A percentile compares a stretch with the other conserved stretches of the same genome.
These are phyloP conservation scores for Podaxis sp. DNA, from an alignment of 768 basidiomycete genomes.

Conservation along the genomic window DNA sequence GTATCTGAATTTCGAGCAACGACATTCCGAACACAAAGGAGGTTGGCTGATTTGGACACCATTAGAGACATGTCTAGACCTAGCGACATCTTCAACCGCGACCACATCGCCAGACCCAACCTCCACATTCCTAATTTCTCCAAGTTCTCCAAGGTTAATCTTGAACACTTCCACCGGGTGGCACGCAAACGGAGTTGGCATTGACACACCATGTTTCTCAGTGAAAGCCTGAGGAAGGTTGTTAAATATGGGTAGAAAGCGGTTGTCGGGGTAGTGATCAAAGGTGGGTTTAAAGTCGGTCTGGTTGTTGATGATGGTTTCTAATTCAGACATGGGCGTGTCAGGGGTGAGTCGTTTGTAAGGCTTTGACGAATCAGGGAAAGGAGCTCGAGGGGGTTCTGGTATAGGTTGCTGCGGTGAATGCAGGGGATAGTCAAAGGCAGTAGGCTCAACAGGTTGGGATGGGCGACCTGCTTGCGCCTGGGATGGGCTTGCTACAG, in stretches of 20 bases:
- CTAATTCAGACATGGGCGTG: neutral
- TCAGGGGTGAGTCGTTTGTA: neutral
- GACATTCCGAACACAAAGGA: neutral
- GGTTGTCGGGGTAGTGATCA: neutral
- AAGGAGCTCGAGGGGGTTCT: neutral
- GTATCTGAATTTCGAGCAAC: neutral
- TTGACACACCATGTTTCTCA: neutral
- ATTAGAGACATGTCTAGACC: neutral
- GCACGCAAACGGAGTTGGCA: neutral
- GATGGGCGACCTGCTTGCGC: neutral
- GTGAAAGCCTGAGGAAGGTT: neutral
- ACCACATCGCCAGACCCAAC: neutral
- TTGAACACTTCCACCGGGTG: neutral
- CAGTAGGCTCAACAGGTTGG: neutral
- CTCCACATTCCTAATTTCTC: neutral
- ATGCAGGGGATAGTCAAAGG: neutral
- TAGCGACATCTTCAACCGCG: neutral
- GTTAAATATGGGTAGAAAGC: neutral
- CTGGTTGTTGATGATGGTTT: neutral
- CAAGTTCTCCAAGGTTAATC: no score
- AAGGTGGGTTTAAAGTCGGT: neutral
- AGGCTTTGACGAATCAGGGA: neutral
- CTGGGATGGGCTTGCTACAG: neutral
- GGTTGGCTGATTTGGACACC: neutral
- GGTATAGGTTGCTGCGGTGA: neutral